Conservation (phyloP, 139 green algal genomes). For the Tetradesmus lagerheimii region DNA sequence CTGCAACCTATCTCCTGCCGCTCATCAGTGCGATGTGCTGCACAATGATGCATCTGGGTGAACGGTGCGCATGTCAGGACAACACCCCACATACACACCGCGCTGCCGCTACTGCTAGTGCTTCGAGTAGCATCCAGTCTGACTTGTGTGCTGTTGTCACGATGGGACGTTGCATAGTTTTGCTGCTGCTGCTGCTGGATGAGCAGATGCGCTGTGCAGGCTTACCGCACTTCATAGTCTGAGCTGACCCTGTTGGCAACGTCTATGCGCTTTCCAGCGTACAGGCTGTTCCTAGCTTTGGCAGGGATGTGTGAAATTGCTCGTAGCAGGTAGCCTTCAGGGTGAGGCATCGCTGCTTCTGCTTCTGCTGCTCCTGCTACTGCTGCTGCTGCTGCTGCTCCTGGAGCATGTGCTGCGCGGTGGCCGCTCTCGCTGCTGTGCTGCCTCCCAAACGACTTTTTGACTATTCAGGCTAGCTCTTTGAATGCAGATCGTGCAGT, state of each 20-base stretch:
- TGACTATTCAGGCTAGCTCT: not conserved
- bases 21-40: too few relatives aligned
- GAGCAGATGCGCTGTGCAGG: not conserved
- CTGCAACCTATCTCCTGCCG: too few relatives aligned
- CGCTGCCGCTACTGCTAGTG: not conserved
- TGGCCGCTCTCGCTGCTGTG: not conserved
- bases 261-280: slow-evolving; percentile 71
- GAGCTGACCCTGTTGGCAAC: slow-evolving; percentile 89
- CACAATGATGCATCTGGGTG: too few relatives aligned
- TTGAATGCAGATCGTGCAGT: not conserved
- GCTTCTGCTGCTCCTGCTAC: not conserved
- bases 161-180: not conserved
- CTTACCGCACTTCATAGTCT: slow-evolving; percentile 88
- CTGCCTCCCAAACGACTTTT: not conserved
- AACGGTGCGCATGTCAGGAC: too few relatives aligned
- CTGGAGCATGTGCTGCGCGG: not conserved
- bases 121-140: too few relatives aligned
- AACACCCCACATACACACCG: too few relatives aligned
- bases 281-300: slow-evolving; percentile 72
- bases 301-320: slow-evolving; percentile 14
- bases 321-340: slow-evolving; percentile 21
- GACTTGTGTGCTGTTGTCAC: too few relatives aligned
- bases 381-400: not conserved
- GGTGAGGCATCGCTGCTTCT: slow-evolving; percentile 25
- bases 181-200: not conserved